Percentiles rank a stretch among this genome's conserved stretches.
Evolutionary conservation across 345 rosid genomes (phyloP).

Genomic region (Camelina neglecta): DNA sequence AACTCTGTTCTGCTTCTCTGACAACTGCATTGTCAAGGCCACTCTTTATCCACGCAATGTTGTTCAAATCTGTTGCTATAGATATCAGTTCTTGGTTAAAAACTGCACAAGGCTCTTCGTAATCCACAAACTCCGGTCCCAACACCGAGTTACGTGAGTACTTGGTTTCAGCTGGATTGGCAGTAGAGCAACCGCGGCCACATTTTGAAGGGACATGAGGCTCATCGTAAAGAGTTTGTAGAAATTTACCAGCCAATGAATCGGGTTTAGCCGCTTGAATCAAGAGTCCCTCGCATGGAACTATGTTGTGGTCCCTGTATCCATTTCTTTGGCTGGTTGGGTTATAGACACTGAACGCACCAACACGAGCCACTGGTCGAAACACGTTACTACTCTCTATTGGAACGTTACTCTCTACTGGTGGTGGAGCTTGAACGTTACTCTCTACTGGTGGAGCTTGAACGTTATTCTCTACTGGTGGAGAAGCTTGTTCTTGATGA

Average conservation of each 20-base stretch:
- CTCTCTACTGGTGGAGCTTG: too few species aligned
- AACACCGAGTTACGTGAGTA: conserved; percentile 49
- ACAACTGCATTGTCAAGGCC: conserved; percentile 59
- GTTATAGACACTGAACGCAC: conserved; percentile 74
- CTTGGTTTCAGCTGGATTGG: conserved; percentile 35
- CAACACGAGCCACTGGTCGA: conserved; percentile 65
- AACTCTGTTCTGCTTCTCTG: conserved; percentile 51
- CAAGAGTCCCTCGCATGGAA: conserved; percentile 59
- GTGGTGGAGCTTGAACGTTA: too few species aligned
- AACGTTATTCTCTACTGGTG: too few species aligned
- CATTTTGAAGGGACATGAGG: conserved; percentile 64
- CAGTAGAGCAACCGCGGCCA: conserved; percentile 73
- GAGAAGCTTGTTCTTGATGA: conserved; percentile 31
- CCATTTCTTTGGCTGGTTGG: conserved; percentile 47
- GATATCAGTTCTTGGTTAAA: conserved; percentile 73
- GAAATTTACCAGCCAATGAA: conserved; percentile 53
- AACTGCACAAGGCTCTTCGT: conserved; percentile 62
- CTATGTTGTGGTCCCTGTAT: conserved; percentile 41
- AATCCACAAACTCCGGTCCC: conserved; percentile 89
- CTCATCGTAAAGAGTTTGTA: conserved; percentile 59
- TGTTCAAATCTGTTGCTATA: conserved; percentile 82
- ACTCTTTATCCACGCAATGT: conserved; percentile 84
- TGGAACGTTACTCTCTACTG: conserved; percentile 8
- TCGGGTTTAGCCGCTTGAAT: conserved; percentile 60
- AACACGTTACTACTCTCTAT: conserved; percentile 31